Percentiles rank a stretch among this genome's conserved stretches.
These are phyloP conservation scores for Echium plantagineum DNA, from an alignment of 257 asterid species.

Conservation along the genomic window DNA sequence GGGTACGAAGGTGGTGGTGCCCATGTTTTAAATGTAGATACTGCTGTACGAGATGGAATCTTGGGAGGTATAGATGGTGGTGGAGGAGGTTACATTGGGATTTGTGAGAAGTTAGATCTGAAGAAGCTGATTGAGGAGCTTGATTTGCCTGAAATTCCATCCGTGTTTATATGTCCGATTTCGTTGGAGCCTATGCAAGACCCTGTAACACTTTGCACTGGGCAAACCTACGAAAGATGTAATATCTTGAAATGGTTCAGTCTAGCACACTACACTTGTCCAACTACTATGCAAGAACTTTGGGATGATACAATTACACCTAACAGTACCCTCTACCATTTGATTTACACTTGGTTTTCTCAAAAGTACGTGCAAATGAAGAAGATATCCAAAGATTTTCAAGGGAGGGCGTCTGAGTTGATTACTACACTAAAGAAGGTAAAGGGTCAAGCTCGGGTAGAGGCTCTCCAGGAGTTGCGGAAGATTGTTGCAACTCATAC, in stretches of 20 bases:
- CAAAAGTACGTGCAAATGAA: conserved; percentile 58
- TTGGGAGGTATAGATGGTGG: conserved; percentile 44
- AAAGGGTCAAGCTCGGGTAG: conserved; percentile 53
- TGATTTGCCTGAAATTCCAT: conserved; percentile 18
- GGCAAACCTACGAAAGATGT: conserved; percentile 68
- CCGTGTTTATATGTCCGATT: conserved; percentile 61
- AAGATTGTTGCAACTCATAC: conserved; percentile 36
- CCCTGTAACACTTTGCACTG: conserved; percentile 74
- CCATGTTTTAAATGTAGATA: conserved; percentile 43
- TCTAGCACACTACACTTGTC: conserved; percentile 57
- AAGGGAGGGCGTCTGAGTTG: conserved; percentile 48
- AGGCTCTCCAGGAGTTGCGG: conserved; percentile 47
- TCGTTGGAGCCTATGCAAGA: conserved; percentile 70
- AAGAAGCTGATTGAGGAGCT: conserved; percentile 25
- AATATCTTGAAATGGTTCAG: conserved; percentile 54
- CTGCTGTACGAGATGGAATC: conserved; percentile 54
- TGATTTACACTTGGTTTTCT: conserved; percentile 49
- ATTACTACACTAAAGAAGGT: conserved; percentile 38
- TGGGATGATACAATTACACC: conserved; percentile 64
- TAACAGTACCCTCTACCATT: conserved; percentile 47
- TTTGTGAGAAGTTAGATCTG: conserved; percentile 22
- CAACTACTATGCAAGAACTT: conserved; percentile 64
- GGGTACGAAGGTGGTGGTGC: conserved; percentile 37
- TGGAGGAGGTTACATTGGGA: conserved; percentile 15
- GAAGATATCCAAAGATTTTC: conserved; percentile 59